Evolutionary conservation across 2,329 filamentous ascomycete species (phyloP).

Genomic region (Pyrenophora teres): DNA sequence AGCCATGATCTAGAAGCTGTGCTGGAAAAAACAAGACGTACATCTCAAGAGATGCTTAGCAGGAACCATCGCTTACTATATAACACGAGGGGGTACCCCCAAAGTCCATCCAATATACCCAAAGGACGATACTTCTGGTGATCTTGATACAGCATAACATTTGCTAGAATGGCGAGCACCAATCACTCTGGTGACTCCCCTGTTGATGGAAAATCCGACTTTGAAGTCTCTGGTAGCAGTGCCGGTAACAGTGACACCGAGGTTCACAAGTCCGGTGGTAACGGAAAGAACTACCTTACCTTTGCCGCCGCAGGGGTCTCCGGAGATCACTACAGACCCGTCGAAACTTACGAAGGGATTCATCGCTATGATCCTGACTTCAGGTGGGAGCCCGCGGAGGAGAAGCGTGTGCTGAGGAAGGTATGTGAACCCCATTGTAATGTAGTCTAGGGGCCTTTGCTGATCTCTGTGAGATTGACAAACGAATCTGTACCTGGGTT

Average conservation of each 20-base stretch:
- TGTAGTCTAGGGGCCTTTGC: background rate
- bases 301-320: constrained; percentile 46
- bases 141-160: constrained; percentile 9
- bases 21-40: no score
- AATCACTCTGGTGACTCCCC: constrained; percentile 8
- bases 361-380: constrained; percentile 64
- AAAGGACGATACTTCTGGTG: background rate
- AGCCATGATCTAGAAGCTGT: no score
- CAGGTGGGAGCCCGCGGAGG: constrained; percentile 62
- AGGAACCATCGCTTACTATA: no score
- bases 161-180: constrained; percentile 1
- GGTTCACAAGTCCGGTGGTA: constrained; percentile 7
- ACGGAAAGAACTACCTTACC: constrained; percentile 32
- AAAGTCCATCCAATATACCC: no score
- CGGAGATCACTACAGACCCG: constrained; percentile 53
- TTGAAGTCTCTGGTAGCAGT: constrained; percentile 20
- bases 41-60: no score
- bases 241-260: constrained; percentile 25
- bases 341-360: constrained; percentile 62
- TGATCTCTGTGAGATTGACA: constrained; percentile 51
- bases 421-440: constrained; percentile 35
- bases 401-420: constrained; percentile 60
- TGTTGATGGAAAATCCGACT: constrained; percentile 26
- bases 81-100: no score
- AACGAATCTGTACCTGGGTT: constrained; percentile 56